Evolutionary conservation across 2,329 filamentous ascomycete genomes (phyloP), one percentile per base, ranked within the genome.

Genomic region (Aspergillus ruber): DNA sequence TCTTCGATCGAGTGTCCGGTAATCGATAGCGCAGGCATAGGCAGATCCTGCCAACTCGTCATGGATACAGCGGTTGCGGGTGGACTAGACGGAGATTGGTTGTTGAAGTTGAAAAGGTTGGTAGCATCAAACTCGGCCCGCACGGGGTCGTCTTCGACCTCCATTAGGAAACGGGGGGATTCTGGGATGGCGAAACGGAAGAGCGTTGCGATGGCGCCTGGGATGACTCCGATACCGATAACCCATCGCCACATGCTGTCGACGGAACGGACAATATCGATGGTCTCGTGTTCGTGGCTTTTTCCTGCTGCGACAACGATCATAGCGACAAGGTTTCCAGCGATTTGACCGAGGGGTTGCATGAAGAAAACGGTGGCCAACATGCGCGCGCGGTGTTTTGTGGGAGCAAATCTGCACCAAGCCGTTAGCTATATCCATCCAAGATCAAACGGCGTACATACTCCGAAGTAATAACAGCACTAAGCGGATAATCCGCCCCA

Each of bases 161-260:
- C 82, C 23, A 84, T 74, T 8, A 79, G 78, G 63, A 83, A 86
- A 27, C 84, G 72, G 4, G 82, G 82, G 47, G 79, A 82, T 60
- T 86, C 83, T 33, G 81, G 83, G 38, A 85, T 77, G 52, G 82
- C 81, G 61, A 85, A 82, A 15, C 83, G 79, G 56, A 85, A 85
- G 35, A 83, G 71, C 50, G 84, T 80, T 54, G 83, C 82, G 7
- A 85, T 68, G 10, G 82, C 67, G 3, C 81, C 82, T 0, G 83
- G 83, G 0, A 84, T 72, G 7, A 81, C 81, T 6, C 83, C 83
- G 0, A 82, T 78, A 2, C 81, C 83, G 52, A 85, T 79, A 25
- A 85, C 80, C 57, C 83, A 83, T 42, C 83, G 75, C 82, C 83
- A 86, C 52, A 84, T 80, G 1, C 74, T 78, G 53, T 85, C 82